Conservation (phyloP, 495 filamentous ascomycete genomes). For the Physcia stellaris region DNA sequence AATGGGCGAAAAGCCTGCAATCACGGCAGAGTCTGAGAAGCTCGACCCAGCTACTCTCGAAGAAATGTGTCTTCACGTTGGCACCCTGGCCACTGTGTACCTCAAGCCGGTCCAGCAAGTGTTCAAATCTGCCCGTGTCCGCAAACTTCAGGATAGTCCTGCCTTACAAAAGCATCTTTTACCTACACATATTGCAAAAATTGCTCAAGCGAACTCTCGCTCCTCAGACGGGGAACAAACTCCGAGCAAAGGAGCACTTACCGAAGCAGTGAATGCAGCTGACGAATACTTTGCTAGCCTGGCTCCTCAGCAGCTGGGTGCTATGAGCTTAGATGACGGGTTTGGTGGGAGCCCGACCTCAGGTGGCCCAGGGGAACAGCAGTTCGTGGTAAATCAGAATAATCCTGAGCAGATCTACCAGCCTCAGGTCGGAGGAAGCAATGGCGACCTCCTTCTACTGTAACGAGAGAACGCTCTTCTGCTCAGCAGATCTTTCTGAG, state of each 20-base stretch:
- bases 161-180: constrained; percentile 61
- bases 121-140: constrained; percentile 78
- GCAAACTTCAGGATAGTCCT: constrained; percentile 64
- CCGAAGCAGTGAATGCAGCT: constrained; percentile 63
- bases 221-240: constrained; percentile 25
- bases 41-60: constrained; percentile 84
- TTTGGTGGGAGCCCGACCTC: constrained; percentile 21
- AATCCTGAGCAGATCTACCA: constrained; percentile 37
- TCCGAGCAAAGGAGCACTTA: constrained; percentile 29
- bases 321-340: constrained; percentile 41
- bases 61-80: constrained; percentile 94
- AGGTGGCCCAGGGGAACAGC: constrained; percentile 27
- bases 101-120: constrained; percentile 95
- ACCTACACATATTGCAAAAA: constrained; percentile 34
- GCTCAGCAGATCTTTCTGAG: no score
- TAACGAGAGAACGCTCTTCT: no score
- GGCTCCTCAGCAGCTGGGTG: constrained; percentile 56
- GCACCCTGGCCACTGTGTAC: constrained; percentile 93
- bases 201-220: constrained; percentile 30
- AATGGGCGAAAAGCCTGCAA: constrained; percentile 94
- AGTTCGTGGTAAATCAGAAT: constrained; percentile 42
- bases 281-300: constrained; percentile 75
- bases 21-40: constrained; percentile 92
- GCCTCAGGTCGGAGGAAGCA: constrained; percentile 34
- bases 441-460: constrained; percentile 34